Percentiles rank a stretch among this genome's conserved stretches.
Evolutionary conservation across 2,329 filamentous ascomycete species (phyloP).

Genomic region (Cylindrodendrum hubeiense): DNA sequence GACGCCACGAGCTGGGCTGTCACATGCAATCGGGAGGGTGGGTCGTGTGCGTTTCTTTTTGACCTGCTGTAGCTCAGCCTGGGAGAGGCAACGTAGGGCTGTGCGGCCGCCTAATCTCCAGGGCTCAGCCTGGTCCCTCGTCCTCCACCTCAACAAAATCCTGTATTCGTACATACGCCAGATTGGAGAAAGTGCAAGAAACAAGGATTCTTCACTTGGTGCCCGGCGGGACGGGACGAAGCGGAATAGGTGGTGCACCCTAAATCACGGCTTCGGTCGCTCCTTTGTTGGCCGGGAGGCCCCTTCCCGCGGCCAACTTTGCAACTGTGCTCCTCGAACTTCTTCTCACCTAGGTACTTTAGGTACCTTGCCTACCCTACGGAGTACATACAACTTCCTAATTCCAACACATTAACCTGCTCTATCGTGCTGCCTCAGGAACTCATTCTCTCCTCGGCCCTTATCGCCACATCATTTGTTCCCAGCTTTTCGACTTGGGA

Average conservation of each 20-base stretch:
- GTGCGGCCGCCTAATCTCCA: not conserved
- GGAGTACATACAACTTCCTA: too few species aligned
- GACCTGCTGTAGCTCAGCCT: not conserved
- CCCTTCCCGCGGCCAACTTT: too few species aligned
- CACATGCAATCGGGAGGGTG: not conserved
- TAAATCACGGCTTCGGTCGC: not conserved
- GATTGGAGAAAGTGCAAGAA: not conserved
- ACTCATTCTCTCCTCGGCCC: too few species aligned
- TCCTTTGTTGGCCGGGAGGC: not conserved
- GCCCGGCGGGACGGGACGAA: constrained; percentile 1
- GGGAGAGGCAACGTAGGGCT: not conserved
- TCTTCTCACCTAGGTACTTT: too few species aligned
- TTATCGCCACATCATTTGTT: too few species aligned
- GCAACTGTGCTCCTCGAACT: too few species aligned
- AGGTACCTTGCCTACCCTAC: not conserved
- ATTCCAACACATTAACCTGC: too few species aligned
- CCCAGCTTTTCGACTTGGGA: too few species aligned
- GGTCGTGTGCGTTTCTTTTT: not conserved
- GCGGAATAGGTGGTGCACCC: not conserved
- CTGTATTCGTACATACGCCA: not conserved
- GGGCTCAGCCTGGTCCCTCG: not conserved
- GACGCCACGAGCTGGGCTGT: not conserved
- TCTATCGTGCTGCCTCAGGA: too few species aligned
- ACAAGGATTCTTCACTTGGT: not conserved
- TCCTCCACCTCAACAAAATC: not conserved